Conservation (phyloP, 441 rosid genomes). For the Jatropha multifida region DNA sequence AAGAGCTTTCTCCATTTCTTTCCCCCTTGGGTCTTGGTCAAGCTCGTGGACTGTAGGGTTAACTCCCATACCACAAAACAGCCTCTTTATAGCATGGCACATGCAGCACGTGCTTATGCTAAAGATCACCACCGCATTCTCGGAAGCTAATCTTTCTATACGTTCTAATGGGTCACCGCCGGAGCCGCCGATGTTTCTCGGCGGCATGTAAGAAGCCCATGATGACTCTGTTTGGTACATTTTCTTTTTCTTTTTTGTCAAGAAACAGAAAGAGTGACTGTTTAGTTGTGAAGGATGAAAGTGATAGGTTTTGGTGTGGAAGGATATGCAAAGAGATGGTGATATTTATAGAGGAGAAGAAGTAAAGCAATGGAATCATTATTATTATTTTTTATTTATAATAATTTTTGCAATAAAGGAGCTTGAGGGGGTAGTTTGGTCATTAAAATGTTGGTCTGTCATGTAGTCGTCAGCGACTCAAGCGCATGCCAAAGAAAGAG, state of each 20-base stretch:
- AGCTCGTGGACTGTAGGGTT: slow-evolving; percentile 58
- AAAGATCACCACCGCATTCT: slow-evolving; percentile 60
- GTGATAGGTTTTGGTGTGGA: slow-evolving; percentile 14
- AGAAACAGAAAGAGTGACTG: neutral
- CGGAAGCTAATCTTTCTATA: slow-evolving; percentile 44
- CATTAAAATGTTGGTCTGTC: neutral
- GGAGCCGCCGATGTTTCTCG: slow-evolving; percentile 8
- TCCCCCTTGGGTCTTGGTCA: slow-evolving; percentile 52
- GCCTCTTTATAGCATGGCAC: slow-evolving; percentile 65
- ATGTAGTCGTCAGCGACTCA: slow-evolving; percentile 25
- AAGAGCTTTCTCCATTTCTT: slow-evolving; percentile 49
- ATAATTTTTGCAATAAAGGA: neutral
- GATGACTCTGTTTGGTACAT: slow-evolving; percentile 49
- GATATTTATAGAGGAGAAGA: slow-evolving; percentile 37
- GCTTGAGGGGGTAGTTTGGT: neutral
- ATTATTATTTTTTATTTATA: neutral
- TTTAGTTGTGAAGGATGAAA: neutral
- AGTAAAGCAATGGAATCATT: neutral
- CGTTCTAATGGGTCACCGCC: slow-evolving; percentile 36
- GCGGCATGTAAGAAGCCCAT: slow-evolving; percentile 24
- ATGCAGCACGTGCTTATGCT: slow-evolving; percentile 62
- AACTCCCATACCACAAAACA: slow-evolving; percentile 63
- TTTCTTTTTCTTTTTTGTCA: neutral
- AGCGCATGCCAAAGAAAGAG: neutral
- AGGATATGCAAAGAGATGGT: slow-evolving; percentile 2